Percentiles rank a stretch among this genome's conserved stretches.
Conservation (phyloP, 257 asterid species). For the Forsythia suspensa region DNA sequence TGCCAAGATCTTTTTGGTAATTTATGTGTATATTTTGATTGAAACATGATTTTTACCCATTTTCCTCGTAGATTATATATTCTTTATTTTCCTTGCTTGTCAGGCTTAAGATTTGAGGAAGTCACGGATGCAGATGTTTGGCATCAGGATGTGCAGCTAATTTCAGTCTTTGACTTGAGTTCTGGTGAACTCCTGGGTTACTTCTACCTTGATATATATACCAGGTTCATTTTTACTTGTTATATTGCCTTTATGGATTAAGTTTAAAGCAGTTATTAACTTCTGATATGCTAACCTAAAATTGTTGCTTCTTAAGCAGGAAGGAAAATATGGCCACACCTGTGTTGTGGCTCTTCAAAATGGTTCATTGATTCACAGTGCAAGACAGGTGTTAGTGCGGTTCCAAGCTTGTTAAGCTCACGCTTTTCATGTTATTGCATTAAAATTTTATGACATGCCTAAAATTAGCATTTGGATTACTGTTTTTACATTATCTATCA, state of each 20-base stretch:
- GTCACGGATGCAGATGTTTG: constrained; percentile 69
- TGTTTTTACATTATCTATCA: not conserved
- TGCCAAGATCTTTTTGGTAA: constrained; percentile 95
- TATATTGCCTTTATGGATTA: constrained; percentile 1
- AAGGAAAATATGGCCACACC: constrained; percentile 84
- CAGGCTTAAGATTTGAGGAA: constrained; percentile 86
- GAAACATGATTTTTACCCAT: constrained; percentile 12
- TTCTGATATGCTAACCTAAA: constrained; percentile 8
- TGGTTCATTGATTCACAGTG: constrained; percentile 51
- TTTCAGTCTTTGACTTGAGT: constrained; percentile 77
- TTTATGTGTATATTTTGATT: constrained; percentile 5
- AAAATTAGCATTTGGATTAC: not conserved
- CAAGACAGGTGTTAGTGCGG: constrained; percentile 54
- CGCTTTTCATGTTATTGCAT: not conserved
- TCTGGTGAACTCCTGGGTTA: constrained; percentile 82
- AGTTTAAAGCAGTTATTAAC: constrained; percentile 7
- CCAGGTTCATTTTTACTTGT: constrained; percentile 48
- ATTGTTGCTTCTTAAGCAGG: constrained; percentile 50
- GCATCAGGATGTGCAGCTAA: constrained; percentile 82
- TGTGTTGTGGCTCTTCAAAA: constrained; percentile 93
- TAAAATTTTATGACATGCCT: not conserved
- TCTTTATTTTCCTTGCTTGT: constrained; percentile 16
- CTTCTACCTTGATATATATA: constrained; percentile 79
- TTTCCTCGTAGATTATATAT: constrained; percentile 15
- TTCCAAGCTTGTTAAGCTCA: not conserved